Percentiles rank a stretch among this genome's conserved stretches.
Conservation (phyloP, 176 grass and related monocot species). For the Cenchrus americanus region DNA sequence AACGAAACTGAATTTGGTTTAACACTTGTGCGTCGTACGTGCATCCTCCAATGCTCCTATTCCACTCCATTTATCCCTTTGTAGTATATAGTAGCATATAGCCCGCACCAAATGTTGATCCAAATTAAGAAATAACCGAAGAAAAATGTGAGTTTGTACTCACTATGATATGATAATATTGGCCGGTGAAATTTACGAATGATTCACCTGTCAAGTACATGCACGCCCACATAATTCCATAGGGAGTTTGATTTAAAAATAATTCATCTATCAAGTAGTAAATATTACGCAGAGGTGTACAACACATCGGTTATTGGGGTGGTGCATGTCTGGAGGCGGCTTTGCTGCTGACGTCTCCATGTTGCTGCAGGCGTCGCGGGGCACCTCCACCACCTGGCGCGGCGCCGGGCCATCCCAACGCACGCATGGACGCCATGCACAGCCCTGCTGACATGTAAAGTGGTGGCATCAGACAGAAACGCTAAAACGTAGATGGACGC, state of each 20-base stretch:
- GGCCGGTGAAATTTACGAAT: background rate
- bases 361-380: too few species aligned
- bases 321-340: too few species aligned
- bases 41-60: too few species aligned
- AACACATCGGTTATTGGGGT: too few species aligned
- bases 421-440: constrained; percentile 15
- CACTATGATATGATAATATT: background rate
- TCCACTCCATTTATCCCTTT: too few species aligned
- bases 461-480: background rate
- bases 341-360: background rate
- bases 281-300: background rate
- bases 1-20: constrained; percentile 10
- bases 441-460: background rate
- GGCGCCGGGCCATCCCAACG: background rate
- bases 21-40: too few species aligned
- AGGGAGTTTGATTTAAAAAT: background rate
- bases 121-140: too few species aligned
- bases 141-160: background rate
- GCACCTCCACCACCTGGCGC: constrained; percentile 13
- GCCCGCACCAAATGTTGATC: too few species aligned
- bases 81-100: too few species aligned
- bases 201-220: background rate
- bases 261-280: background rate
- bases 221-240: background rate
- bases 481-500: background rate